Percentiles rank a stretch among this genome's conserved stretches.
phyloP scores from a whole-genome alignment of 164 flowering plant species.

The Warburgia ugandensis region DNA sequence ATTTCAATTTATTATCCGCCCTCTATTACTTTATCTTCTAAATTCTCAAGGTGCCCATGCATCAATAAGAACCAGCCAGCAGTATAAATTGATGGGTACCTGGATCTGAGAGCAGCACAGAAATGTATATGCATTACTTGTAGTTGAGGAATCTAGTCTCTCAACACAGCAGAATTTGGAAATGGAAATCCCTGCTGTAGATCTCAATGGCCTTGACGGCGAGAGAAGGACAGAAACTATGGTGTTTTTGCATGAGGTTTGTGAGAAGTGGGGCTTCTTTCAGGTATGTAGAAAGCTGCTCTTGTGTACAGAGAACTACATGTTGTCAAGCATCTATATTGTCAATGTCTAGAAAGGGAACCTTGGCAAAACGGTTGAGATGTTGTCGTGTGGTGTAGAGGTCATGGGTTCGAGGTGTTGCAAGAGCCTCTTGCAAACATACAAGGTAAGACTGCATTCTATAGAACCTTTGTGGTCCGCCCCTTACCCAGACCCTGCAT shows the following conservation, averaged over 20 bases:
- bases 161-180: background rate
- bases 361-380: no score
- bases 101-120: background rate
- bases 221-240: slow-evolving; percentile 41
- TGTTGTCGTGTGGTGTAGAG: no score
- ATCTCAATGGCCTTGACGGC: slow-evolving; percentile 42
- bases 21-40: background rate
- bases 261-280: slow-evolving; percentile 75
- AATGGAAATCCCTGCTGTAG: slow-evolving; percentile 59
- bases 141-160: background rate
- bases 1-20: no score
- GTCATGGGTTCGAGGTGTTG: no score
- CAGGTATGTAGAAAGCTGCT: no score
- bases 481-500: no score
- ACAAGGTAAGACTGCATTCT: no score
- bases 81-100: background rate
- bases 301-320: no score
- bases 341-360: no score
- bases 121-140: background rate
- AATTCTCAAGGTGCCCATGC: background rate
- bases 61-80: background rate
- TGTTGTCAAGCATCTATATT: no score
- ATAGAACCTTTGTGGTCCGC: no score
- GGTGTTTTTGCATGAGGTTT: slow-evolving; percentile 56
- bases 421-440: no score